A percentile compares a stretch with the other conserved stretches of the same genome.
These are phyloP conservation scores for Aureobasidium zeae DNA, from an alignment of 2,329 filamentous ascomycete species.

Conservation along the genomic window DNA sequence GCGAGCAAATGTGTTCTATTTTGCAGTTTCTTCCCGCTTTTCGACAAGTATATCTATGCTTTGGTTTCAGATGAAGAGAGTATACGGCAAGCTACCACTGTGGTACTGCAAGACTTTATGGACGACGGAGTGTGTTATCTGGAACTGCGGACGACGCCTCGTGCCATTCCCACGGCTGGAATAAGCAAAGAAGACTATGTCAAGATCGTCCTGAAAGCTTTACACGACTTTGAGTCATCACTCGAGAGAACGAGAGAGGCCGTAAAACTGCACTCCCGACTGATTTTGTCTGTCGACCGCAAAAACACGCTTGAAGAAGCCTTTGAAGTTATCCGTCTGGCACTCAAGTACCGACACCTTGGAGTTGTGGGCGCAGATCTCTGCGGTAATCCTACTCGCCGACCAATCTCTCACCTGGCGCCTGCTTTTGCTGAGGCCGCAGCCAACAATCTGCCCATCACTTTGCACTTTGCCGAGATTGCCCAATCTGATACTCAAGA, in stretches of 20 bases:
- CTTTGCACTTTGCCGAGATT: constrained; percentile 70
- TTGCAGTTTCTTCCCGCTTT: constrained; percentile 64
- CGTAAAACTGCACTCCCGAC: constrained; percentile 54
- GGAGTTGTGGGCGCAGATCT: constrained; percentile 68
- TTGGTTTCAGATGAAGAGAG: constrained; percentile 52
- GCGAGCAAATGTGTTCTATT: constrained; percentile 15
- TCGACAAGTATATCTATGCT: constrained; percentile 70
- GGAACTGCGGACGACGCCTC: constrained; percentile 72
- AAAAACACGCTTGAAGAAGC: constrained; percentile 52
- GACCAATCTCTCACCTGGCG: constrained; percentile 51
- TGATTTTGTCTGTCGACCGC: constrained; percentile 70
- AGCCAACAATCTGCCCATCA: constrained; percentile 50
- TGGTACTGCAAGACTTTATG: constrained; percentile 58
- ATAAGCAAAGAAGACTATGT: constrained; percentile 59
- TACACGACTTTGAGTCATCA: constrained; percentile 42
- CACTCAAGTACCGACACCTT: constrained; percentile 42
- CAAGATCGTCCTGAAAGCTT: constrained; percentile 53
- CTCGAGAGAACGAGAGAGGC: no score
- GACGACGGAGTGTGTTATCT: constrained; percentile 66
- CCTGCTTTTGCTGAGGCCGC: constrained; percentile 51
- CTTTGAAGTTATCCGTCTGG: constrained; percentile 54
- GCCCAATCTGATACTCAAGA: constrained; percentile 50
- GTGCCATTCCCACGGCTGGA: constrained; percentile 45
- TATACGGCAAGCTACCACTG: constrained; percentile 51
- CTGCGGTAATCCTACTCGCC: constrained; percentile 63